Percentiles rank a stretch among this genome's conserved stretches.
These are phyloP conservation scores for Aspergillus biplanus DNA, from an alignment of 495 filamentous ascomycete genomes.

Conservation along the genomic window DNA sequence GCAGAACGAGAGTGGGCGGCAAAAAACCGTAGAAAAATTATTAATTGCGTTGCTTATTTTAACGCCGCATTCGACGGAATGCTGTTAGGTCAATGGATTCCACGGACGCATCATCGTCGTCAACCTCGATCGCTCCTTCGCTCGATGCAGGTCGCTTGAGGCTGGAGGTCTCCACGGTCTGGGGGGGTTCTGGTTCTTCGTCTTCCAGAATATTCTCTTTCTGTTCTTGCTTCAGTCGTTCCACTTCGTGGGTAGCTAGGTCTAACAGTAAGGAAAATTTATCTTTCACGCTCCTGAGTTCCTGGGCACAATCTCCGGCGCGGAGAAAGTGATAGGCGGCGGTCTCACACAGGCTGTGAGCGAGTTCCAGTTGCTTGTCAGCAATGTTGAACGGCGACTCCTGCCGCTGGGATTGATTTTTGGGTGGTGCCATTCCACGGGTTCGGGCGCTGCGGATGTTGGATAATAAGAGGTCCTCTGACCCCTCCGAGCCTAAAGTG, in stretches of 20 bases:
- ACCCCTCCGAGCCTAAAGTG: neutral
- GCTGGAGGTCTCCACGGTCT: constrained; percentile 9
- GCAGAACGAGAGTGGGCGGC: neutral
- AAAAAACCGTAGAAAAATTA: neutral
- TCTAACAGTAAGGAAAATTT: constrained; percentile 49
- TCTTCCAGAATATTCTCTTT: constrained; percentile 29
- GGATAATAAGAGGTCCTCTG: constrained; percentile 22
- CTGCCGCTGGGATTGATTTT: constrained; percentile 13
- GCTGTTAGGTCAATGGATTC: constrained; percentile 48
- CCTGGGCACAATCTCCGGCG: constrained; percentile 75
- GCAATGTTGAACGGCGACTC: constrained; percentile 63
- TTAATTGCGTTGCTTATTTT: neutral
- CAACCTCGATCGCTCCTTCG: constrained; percentile 45
- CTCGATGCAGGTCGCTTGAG: constrained; percentile 21
- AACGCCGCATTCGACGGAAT: constrained; percentile 38
- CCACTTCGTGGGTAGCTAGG: constrained; percentile 45
- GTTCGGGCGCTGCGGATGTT: constrained; percentile 39
- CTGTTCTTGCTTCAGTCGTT: constrained; percentile 42
- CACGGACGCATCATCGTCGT: constrained; percentile 42
- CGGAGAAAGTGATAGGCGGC: constrained; percentile 87
- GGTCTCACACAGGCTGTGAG: constrained; percentile 78
- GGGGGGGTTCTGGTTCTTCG: constrained; percentile 16
- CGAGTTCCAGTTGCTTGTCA: constrained; percentile 76
- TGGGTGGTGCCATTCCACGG: constrained; percentile 22
- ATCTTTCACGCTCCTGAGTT: constrained; percentile 69